Evolutionary conservation across 306 rosid species (phyloP).

Genomic region (Canavalia gladiata): DNA sequence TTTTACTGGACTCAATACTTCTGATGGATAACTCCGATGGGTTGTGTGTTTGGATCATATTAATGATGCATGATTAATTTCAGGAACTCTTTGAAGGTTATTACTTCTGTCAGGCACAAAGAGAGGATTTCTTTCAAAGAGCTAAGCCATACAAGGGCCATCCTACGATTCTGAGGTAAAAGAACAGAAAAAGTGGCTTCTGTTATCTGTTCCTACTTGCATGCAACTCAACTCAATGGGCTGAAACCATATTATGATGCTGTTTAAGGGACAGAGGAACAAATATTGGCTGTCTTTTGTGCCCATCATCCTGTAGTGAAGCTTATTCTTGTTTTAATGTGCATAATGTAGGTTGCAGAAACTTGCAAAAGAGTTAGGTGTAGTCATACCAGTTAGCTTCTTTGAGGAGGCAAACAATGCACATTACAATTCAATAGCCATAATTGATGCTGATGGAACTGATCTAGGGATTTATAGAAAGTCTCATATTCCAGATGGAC

Average conservation of each 20-base stretch:
- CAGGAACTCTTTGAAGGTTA: conserved; percentile 97
- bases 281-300: conserved; percentile 29
- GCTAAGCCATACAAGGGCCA: conserved; percentile 88
- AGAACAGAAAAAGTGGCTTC: conserved; percentile 27
- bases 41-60: conserved; percentile 32
- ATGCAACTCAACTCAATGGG: conserved; percentile 31
- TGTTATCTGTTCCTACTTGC: conserved; percentile 32
- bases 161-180: conserved; percentile 90
- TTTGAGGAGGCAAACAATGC: conserved; percentile 99
- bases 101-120: conserved; percentile 98
- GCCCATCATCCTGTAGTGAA: conserved; percentile 32
- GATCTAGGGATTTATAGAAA: conserved; percentile 97
- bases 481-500: conserved; percentile 97
- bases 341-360: conserved; percentile 78
- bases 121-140: conserved; percentile 79
- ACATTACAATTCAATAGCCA: conserved; percentile 87
- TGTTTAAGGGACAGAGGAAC: conserved; percentile 23
- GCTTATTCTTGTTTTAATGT: conserved; percentile 44
- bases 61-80: conserved; percentile 46
- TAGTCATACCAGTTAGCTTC: conserved; percentile 94
- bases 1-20: conserved; percentile 3
- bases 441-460: conserved; percentile 92
- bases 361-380: conserved; percentile 85
- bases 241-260: conserved; percentile 24
- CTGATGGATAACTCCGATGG: conserved; percentile 16